These are phyloP conservation scores for Metarhizium guizhouense DNA, from an alignment of 2,329 filamentous ascomycete species.

Conservation along the genomic window DNA sequence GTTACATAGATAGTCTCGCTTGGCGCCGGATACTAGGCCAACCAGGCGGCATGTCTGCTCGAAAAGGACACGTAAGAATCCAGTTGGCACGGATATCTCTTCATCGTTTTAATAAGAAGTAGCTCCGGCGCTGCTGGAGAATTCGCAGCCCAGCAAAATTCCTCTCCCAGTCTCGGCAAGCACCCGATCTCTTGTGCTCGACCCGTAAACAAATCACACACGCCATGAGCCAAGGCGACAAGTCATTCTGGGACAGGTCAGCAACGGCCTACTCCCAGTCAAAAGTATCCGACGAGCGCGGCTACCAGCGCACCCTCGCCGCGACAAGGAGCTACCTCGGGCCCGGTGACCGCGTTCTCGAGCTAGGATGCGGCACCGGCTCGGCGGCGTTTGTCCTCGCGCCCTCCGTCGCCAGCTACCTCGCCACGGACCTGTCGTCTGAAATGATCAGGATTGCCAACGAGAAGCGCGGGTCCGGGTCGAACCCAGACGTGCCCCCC, in stretches of 20 bases:
- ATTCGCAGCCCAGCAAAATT: too few species aligned
- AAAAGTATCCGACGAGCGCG: slow-evolving; percentile 7
- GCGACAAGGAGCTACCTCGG: slow-evolving; percentile 6
- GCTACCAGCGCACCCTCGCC: slow-evolving; percentile 10
- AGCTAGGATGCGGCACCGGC: slow-evolving; percentile 12
- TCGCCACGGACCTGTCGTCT: slow-evolving; percentile 10
- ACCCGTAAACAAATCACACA: background rate
- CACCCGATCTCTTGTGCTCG: too few species aligned
- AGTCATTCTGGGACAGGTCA: slow-evolving; percentile 8
- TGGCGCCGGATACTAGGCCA: too few species aligned
- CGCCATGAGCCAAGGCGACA: slow-evolving; percentile 3
- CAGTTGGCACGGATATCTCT: too few species aligned
- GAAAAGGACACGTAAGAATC: too few species aligned
- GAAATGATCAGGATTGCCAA: slow-evolving; percentile 8
- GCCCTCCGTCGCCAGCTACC: slow-evolving; percentile 3
- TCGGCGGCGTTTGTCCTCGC: slow-evolving; percentile 11
- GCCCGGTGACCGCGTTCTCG: slow-evolving; percentile 7
- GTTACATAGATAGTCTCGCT: too few species aligned
- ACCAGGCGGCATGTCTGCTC: too few species aligned
- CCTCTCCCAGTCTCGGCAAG: too few species aligned
- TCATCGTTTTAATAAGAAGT: too few species aligned
- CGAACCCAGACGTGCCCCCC: background rate
- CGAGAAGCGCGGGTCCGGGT: background rate
- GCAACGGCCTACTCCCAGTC: slow-evolving; percentile 8
- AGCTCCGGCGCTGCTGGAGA: too few species aligned